Evolutionary conservation across 495 filamentous ascomycete genomes (phyloP).

Genomic region (Lichenothelia convexa): DNA sequence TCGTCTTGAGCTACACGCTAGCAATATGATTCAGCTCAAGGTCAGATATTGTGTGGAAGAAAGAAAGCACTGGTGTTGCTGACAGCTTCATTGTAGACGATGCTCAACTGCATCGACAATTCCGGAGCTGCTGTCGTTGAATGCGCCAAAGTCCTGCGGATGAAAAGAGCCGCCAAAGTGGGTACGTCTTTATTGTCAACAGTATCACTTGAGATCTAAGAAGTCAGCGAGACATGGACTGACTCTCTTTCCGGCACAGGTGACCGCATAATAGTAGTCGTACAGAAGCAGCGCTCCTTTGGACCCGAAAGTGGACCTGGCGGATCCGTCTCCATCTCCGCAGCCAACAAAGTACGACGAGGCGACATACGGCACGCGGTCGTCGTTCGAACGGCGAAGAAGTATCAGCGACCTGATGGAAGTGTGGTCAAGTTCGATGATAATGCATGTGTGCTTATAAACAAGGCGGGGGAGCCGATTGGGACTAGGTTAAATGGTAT

Average conservation of each 20-base stretch:
- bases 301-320: slow-evolving; percentile 43
- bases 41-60: no score
- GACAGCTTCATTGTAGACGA: no score
- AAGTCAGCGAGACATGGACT: not conserved
- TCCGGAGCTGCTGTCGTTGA: slow-evolving; percentile 96
- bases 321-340: slow-evolving; percentile 34
- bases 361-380: slow-evolving; percentile 95
- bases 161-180: slow-evolving; percentile 77
- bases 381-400: slow-evolving; percentile 77
- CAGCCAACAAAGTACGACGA: slow-evolving; percentile 81
- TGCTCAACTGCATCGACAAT: slow-evolving; percentile 99
- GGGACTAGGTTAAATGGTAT: slow-evolving; percentile 76
- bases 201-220: not conserved
- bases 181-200: slow-evolving; percentile 47
- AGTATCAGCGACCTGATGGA: slow-evolving; percentile 70
- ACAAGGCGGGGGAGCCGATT: slow-evolving; percentile 90
- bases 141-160: slow-evolving; percentile 78
- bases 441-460: slow-evolving; percentile 94
- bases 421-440: slow-evolving; percentile 86
- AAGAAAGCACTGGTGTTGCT: no score
- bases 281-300: slow-evolving; percentile 81
- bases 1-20: not conserved
- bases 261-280: slow-evolving; percentile 91
- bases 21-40: slow-evolving; percentile 98
- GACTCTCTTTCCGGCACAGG: slow-evolving; percentile 31